phyloP scores from a whole-genome alignment of 306 rosid genomes.

The Cucumis melo region DNA sequence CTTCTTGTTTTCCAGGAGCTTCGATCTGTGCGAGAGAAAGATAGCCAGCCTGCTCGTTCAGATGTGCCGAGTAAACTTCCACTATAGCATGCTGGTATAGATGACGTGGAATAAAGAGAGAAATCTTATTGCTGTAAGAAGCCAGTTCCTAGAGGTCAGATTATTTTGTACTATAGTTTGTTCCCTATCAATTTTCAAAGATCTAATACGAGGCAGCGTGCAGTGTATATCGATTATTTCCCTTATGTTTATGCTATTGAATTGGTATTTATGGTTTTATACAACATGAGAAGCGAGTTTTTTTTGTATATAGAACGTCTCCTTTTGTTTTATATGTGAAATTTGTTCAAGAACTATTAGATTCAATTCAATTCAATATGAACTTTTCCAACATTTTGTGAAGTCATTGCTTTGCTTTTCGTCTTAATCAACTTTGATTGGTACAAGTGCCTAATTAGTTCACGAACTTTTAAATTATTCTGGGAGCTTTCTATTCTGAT shows the following conservation, averaged over 20 bases:
- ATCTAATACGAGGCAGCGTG: background rate
- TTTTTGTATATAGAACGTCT: background rate
- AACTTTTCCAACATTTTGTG: background rate
- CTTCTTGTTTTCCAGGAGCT: conserved; percentile 33
- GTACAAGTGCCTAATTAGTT: background rate
- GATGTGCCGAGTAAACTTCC: conserved; percentile 22
- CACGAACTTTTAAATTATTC: background rate
- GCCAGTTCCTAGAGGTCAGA: conserved; percentile 13
- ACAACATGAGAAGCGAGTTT: background rate
- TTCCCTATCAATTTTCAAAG: conserved; percentile 7
- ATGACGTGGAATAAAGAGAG: conserved; percentile 30
- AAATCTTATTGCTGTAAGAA: conserved; percentile 7
- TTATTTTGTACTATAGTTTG: conserved; percentile 17
- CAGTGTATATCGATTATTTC: conserved; percentile 1
- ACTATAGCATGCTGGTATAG: conserved; percentile 21
- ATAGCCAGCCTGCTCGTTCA: conserved; percentile 18
- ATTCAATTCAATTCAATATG: background rate
- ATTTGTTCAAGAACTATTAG: background rate
- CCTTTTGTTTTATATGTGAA: background rate
- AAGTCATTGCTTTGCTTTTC: background rate
- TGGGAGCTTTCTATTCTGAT: background rate
- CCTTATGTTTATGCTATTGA: background rate
- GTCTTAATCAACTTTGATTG: background rate
- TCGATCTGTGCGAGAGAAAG: conserved; percentile 50
- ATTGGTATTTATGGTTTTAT: background rate